Evolutionary conservation across 768 basidiomycete species (phyloP), one percentile per base, ranked within the genome.

Genomic region (Russula sp.): DNA sequence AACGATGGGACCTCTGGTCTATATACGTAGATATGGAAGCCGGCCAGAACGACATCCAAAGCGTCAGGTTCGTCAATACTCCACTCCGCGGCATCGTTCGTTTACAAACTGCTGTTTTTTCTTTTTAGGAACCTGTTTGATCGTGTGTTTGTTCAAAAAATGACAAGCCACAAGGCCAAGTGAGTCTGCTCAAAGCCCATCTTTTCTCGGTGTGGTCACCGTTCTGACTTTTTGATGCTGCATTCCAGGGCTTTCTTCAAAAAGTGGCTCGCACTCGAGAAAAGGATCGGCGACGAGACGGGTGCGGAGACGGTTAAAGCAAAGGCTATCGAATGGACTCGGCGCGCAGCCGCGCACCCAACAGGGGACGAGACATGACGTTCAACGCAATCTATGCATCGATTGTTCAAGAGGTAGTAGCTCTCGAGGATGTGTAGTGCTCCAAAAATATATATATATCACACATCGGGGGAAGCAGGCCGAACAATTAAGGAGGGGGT

Each of bases 1-100:
- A 95, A 75, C 84, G 93, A 59, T 88, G 94, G 82, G 94, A 98
- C 70, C 77, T 98, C 54, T 98, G 97, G 96, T 89, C 87, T 45
- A 78, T 98, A 55, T 99, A 99, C 75, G 87, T 98, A 75, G 97
- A 99, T 73, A 95, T 97, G 89, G 92, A 98, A 72, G 87, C 86
- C 5, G 81, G 82, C 37, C 87, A 88, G 73, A 76, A 80, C 14
- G 87, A 96, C 73, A 86, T 97, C 32, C 88, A 89, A 69, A 85
- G 82, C 66, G 73, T 93, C 56, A 79, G 93, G 91, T 89, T 72
- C 39, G 80, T 71, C 11, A 45, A 27, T 27, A 27, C 14, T 37
- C n/a, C n/a, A n/a, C n/a, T 20, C 10, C 13, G 3, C 35, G 11
- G 1, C 45, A 39, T 57, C 9, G 31, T 39, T 4, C 18, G 6